These are phyloP conservation scores for Phytophthora podocarpi DNA, from an alignment of 352 stramenopile genomes.

Conservation along the genomic window DNA sequence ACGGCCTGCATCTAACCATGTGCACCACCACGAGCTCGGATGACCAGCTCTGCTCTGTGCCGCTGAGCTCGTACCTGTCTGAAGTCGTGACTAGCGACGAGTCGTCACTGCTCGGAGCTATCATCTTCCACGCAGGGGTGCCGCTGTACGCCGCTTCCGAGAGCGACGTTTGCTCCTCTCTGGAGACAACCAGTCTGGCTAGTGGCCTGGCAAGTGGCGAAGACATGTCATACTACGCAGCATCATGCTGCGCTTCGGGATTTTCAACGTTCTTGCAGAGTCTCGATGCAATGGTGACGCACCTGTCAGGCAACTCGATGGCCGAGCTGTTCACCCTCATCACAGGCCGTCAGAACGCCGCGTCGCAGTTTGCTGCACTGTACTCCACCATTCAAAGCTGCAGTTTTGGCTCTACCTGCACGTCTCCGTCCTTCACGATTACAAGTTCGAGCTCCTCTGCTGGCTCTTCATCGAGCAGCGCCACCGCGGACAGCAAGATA, in stretches of 20 bases:
- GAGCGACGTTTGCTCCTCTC: constrained; percentile 39
- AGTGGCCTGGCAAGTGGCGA: constrained; percentile 44
- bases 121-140: constrained; percentile 51
- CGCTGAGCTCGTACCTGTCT: constrained; percentile 47
- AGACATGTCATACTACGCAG: constrained; percentile 48
- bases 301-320: constrained; percentile 54
- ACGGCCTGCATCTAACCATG: constrained; percentile 62
- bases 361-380: constrained; percentile 39
- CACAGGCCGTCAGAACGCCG: constrained; percentile 35
- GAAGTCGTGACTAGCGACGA: constrained; percentile 33
- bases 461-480: constrained; percentile 24
- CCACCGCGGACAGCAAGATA: constrained; percentile 29
- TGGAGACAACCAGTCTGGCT: constrained; percentile 43
- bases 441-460: constrained; percentile 19
- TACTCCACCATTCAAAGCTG: constrained; percentile 50
- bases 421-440: constrained; percentile 44
- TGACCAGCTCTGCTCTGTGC: constrained; percentile 51
- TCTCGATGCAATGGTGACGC: constrained; percentile 48
- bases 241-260: constrained; percentile 51
- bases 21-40: constrained; percentile 48
- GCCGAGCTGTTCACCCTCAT: constrained; percentile 62
- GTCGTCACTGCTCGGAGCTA: constrained; percentile 44
- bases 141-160: constrained; percentile 57
- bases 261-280: constrained; percentile 51
- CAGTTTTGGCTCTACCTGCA: constrained; percentile 49